Evolutionary conservation across 495 filamentous ascomycete genomes (phyloP), one percentile per base, ranked within the genome.

Genomic region (Xylaria venustula): DNA sequence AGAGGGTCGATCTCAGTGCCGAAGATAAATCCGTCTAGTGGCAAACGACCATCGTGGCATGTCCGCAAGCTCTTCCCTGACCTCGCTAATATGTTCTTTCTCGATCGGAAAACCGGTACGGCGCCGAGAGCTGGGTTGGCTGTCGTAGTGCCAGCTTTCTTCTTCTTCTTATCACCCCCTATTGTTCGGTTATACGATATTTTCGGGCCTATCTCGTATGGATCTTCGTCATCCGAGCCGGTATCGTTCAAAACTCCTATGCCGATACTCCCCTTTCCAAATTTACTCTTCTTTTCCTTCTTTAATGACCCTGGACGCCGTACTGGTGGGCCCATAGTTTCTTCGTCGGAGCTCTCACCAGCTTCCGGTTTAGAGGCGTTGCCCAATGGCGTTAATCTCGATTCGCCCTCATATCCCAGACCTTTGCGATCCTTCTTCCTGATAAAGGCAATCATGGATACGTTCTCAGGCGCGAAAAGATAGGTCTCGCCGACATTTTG

Each of bases 211-310:
- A 98, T 84, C 46, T 90, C 90, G 74, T 97, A 98, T 0, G 90
- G 90, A 67, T 98, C 95, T 68, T 97, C 94, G 56, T 98, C 93
- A 66, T 98, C 94, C n/a, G 94, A 97, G 3, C 92, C 93, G 17
- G 87, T 96, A 61, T 98, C 94, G 67, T 98, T 98, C 52, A 98
- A 73, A 20, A 97, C 78, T 2, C 94, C 94, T 14, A 95, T 88
- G 0, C 94, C 94, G 48, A 98, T 91, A 0, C 88, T 90, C 48
- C 87, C 84, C 28, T 83, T 82, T 7, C 66, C 73, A 17, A 70
- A 67, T 62, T 81, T 71, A 52, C 76, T 82, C 40, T 84, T 83
- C 14, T 80, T 77, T 53, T 80, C 80, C 30, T 75, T 71, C 58
- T 72, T 76, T 22, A 68, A 32, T 17, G 49, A 44, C 1, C 60